Percentiles rank a stretch among this genome's conserved stretches.
phyloP scores from a whole-genome alignment of 2,329 filamentous ascomycete genomes.

The Coleophoma crateriformis region DNA sequence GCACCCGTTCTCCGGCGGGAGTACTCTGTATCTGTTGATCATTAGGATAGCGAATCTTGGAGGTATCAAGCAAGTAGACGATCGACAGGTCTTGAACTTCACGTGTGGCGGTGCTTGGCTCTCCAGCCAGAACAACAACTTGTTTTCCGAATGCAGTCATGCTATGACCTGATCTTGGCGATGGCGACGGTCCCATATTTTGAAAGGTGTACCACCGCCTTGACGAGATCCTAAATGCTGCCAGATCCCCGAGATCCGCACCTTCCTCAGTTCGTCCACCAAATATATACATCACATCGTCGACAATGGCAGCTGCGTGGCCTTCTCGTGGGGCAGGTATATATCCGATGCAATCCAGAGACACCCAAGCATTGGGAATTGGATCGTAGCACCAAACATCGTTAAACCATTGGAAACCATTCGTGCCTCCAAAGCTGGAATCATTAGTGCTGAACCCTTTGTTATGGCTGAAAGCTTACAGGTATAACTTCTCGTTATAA shows the following conservation, averaged over 20 bases:
- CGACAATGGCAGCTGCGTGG: constrained; percentile 86
- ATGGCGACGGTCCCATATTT: constrained; percentile 97
- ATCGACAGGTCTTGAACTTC: constrained; percentile 81
- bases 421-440: constrained; percentile 87
- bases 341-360: constrained; percentile 94
- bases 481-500: constrained; percentile 87
- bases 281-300: constrained; percentile 99
- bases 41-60: constrained; percentile 93
- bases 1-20: constrained; percentile 33
- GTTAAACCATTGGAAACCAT: constrained; percentile 96
- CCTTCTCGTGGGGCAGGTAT: constrained; percentile 92
- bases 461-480: constrained; percentile 51
- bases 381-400: constrained; percentile 98
- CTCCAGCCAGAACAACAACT: constrained; percentile 86
- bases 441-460: constrained; percentile 9
- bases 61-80: constrained; percentile 88
- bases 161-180: constrained; percentile 88
- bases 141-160: constrained; percentile 95
- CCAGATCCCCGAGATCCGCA: constrained; percentile 84
- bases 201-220: constrained; percentile 98
- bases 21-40: constrained; percentile 43
- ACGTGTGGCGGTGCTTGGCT: constrained; percentile 81
- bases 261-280: constrained; percentile 94
- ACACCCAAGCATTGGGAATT: constrained; percentile 72
- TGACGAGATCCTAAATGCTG: constrained; percentile 76